Evolutionary conservation across 306 rosid species (phyloP).

Genomic region (Vigna nakashimae): DNA sequence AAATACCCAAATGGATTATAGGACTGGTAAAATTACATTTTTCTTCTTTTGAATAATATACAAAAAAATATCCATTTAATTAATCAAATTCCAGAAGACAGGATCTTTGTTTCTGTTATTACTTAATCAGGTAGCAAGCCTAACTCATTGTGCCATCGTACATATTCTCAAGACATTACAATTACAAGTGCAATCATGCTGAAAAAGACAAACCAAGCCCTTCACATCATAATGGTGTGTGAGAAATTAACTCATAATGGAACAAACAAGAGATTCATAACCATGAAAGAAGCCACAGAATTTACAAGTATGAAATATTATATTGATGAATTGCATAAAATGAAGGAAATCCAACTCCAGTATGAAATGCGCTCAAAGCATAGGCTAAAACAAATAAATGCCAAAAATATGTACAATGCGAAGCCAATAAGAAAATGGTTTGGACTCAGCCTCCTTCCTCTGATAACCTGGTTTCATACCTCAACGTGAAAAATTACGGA

Average conservation of each 20-base stretch:
- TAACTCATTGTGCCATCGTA: no score
- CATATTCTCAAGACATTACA: no score
- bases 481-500: constrained; percentile 35
- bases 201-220: no score
- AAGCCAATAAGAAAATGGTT: constrained; percentile 16
- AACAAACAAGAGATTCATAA: background rate
- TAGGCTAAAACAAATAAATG: constrained; percentile 31
- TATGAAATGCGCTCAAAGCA: constrained; percentile 32
- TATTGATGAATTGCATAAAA: constrained; percentile 43
- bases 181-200: no score
- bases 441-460: constrained; percentile 21
- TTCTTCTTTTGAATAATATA: no score
- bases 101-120: no score
- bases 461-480: constrained; percentile 24
- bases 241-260: background rate
- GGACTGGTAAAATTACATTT: background rate
- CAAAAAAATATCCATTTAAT: no score
- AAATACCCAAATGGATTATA: no score
- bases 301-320: constrained; percentile 24
- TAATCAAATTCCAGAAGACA: no score
- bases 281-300: constrained; percentile 2
- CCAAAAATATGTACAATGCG: constrained; percentile 60
- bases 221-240: background rate
- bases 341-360: constrained; percentile 18
- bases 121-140: no score